These are phyloP conservation scores for Panicum miliaceum DNA, from an alignment of 176 grass and related monocot genomes.

Conservation along the genomic window DNA sequence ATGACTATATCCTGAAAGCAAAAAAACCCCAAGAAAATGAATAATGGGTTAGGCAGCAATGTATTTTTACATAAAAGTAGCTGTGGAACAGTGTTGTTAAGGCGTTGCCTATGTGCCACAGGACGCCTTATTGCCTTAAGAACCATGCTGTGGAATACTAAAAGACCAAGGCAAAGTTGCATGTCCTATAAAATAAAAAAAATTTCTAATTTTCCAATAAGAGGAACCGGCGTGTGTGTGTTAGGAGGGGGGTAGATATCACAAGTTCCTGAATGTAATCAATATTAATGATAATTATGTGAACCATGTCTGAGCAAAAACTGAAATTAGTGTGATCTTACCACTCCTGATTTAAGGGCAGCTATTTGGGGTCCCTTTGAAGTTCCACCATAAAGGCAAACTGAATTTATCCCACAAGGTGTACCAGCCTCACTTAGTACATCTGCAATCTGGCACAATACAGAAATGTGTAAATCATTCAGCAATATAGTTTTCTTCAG, in stretches of 20 bases:
- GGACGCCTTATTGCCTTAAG: no score
- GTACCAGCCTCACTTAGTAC: constrained; percentile 86
- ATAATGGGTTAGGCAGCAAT: constrained; percentile 1
- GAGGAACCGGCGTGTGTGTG: neutral
- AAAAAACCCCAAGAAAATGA: constrained; percentile 4
- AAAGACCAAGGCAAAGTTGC: neutral
- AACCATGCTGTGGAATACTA: neutral
- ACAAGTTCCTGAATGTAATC: constrained; percentile 4
- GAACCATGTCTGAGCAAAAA: neutral
- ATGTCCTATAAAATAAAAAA: constrained; percentile 6
- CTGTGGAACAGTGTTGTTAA: neutral
- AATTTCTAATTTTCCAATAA: constrained; percentile 1
- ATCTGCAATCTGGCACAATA: constrained; percentile 74
- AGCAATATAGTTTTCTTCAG: neutral
- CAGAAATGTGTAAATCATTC: constrained; percentile 30
- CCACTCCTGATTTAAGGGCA: constrained; percentile 94
- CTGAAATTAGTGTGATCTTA: constrained; percentile 50
- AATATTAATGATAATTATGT: constrained; percentile 1
- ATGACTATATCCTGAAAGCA: constrained; percentile 93
- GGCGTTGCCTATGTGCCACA: no score
- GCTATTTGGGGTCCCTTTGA: constrained; percentile 95
- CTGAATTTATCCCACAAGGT: constrained; percentile 73
- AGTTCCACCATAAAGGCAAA: constrained; percentile 96
- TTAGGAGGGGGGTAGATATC: neutral
- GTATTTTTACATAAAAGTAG: neutral